Percentiles rank a stretch among this genome's conserved stretches.
These are phyloP conservation scores for Xylaria sp. DNA, from an alignment of 2,329 filamentous ascomycete species.

Conservation along the genomic window DNA sequence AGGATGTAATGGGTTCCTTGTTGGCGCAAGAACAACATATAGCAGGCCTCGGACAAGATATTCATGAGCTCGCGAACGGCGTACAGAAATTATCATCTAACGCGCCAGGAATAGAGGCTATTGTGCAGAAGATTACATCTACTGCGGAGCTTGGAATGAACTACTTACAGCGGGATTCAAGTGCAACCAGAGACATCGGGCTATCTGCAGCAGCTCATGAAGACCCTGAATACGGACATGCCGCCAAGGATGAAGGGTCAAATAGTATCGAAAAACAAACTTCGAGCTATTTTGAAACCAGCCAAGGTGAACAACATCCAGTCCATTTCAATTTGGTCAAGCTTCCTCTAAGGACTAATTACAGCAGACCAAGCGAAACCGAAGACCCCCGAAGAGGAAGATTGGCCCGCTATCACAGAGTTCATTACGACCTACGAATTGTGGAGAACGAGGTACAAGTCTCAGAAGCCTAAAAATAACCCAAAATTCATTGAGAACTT, in stretches of 20 bases:
- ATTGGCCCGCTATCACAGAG: constrained; percentile 26
- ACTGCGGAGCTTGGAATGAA: constrained; percentile 5
- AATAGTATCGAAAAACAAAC: not conserved
- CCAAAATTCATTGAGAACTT: constrained; percentile 39
- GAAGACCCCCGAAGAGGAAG: not conserved
- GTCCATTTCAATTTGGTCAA: no score
- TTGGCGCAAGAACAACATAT: constrained; percentile 1
- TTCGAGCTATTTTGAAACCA: not conserved
- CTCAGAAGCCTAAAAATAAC: constrained; percentile 36
- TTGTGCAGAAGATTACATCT: not conserved
- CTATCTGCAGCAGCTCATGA: not conserved
- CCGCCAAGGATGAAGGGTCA: not conserved
- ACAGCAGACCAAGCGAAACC: not conserved
- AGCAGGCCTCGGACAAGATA: not conserved
- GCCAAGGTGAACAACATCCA: constrained; percentile 7
- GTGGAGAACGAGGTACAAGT: constrained; percentile 39
- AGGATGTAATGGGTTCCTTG: constrained; percentile 3
- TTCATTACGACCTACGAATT: constrained; percentile 38
- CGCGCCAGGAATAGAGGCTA: not conserved
- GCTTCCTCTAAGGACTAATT: constrained; percentile 11
- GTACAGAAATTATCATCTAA: not conserved
- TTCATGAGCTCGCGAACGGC: constrained; percentile 7
- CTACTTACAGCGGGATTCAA: not conserved
- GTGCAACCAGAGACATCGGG: not conserved
- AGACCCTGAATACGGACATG: not conserved